Base-by-base conservation (phyloP, 108 stramenopile genomes). In the Skeletonema grethae region DNA sequence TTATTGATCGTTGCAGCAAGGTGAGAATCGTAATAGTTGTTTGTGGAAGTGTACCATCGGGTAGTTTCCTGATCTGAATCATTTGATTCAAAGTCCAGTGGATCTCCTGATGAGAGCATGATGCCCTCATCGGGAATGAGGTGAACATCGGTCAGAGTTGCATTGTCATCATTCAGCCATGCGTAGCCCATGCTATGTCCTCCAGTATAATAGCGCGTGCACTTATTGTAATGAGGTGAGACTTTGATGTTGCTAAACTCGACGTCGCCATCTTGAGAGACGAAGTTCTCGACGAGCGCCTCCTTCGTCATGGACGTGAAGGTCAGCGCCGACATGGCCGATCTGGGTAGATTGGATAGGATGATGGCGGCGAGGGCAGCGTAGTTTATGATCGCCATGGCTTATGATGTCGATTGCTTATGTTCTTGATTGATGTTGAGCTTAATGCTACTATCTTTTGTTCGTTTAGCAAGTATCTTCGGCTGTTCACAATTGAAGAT, bases 191-290 rank as follows among this genome's bases (percentile, higher is more conserved):
- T 18, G 16, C 16, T 46, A 10, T 69, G 35, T 7, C 76, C 76
- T 25, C 64, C 61, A 8, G 28, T 28, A 32, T 57, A 77, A 38
- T 64, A 39, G 5, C 65, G 68, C 3, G 69, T 64, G 63, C 76
- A 77, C 7, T 57, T 35, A 5, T 18, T 10, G 46, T 46, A 46
- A 45, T 77, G 76, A 55, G 13, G 38, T 5, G 76, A 70, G 12
- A 64, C 53, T 2, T 39, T 3, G 24, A 70, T 70, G 69, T 70
- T 77, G n/a, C 63, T 57, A 34, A 77, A 77, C 46, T 77, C 69
- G 58, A 77, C 76, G 6, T 64, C 55, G 2, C 76, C 76, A 58
- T 77, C 60, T 3, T 34, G 56, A 48, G 60, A 59, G 65, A 61
- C 32, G n/a, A 77, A 48, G 2, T 46, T 46, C 16, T 46, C 16